Percentiles rank a stretch among this genome's conserved stretches.
phyloP scores from a whole-genome alignment of 305 asterid species.

The Solanum chacoense region DNA sequence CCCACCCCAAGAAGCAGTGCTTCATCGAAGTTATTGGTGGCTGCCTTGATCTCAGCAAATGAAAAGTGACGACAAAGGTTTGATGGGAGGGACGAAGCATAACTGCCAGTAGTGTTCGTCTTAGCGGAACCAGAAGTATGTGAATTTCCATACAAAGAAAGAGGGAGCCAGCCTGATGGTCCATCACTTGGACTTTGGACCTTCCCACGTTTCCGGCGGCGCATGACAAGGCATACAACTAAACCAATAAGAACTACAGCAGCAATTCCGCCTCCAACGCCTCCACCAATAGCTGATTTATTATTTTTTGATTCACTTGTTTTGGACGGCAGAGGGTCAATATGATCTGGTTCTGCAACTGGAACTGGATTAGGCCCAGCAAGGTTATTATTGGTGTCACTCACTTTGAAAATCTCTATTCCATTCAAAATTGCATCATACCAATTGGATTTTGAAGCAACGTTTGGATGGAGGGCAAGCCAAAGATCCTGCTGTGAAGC shows the following conservation, averaged over 20 bases:
- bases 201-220: conserved; percentile 30
- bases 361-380: conserved; percentile 70
- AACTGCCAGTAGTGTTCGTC: conserved; percentile 70
- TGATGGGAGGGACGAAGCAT: conserved; percentile 64
- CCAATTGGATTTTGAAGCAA: conserved; percentile 14
- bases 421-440: conserved; percentile 78
- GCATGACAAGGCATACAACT: conserved; percentile 28
- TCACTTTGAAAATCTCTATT: conserved; percentile 64
- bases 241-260: conserved; percentile 47
- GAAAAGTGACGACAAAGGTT: conserved; percentile 87
- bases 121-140: conserved; percentile 59
- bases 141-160: conserved; percentile 68
- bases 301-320: conserved; percentile 26
- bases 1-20: conserved; percentile 42
- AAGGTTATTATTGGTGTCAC: conserved; percentile 39
- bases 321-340: conserved; percentile 8
- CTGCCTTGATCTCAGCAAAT: conserved; percentile 70
- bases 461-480: conserved; percentile 56
- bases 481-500: conserved; percentile 48
- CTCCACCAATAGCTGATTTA: conserved; percentile 54
- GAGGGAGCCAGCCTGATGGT: conserved; percentile 60
- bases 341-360: conserved; percentile 20
- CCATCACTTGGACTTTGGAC: conserved; percentile 45
- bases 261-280: conserved; percentile 68
- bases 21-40: conserved; percentile 74